Evolutionary conservation across 1,139 yeast genomes (phyloP), one percentile per base, ranked within the genome.

Genomic region (Yamadazyma sp.): DNA sequence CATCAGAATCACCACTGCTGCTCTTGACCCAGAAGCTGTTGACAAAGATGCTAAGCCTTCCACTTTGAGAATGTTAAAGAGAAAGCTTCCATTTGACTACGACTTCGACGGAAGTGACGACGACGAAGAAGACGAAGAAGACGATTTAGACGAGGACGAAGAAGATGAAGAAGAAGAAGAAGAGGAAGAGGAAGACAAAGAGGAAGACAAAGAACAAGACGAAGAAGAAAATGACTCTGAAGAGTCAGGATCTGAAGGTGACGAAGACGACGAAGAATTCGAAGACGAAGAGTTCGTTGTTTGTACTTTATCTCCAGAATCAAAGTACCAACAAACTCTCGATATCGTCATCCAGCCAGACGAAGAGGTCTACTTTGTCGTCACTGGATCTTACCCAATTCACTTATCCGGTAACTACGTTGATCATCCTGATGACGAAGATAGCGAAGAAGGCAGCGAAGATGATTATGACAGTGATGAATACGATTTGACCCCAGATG

Each of bases 331-430:
- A 75, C 97, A 91, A 75, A 73, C 94, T 46, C 65, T 92, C 46
- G 98, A 92, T 60, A 70, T 92, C 54, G 88, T 95, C 59, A 85
- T 94, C 60, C 77, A 84, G 45, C 96, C 97, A 56, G 94, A 84
- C 59, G 98, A 92, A 71, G 96, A 89, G 60, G 91, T 92, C 47
- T 82, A 77, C 73, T 92, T 92, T 61, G 94, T 88, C 57, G 97
- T 87, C 45, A 85, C 96, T 50, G 98, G 98, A 55, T 89, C 98
- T 28, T 89, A 88, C 73, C 86, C 96, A 53, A 75, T 92, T 52
- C 95, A 91, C 65, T 75, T 92, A 58, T 77, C 88, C 55, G 99
- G 99, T 74, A 91, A 92, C 82, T 88, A 84, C 70, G 84, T 92
- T 59, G 94, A 87, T 61, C 96, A 89, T 66, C 97, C 98, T 63